A percentile compares a stretch with the other conserved stretches of the same genome.
phyloP scores from a whole-genome alignment of 495 filamentous ascomycete species.

The Aspergillus panamensis region DNA sequence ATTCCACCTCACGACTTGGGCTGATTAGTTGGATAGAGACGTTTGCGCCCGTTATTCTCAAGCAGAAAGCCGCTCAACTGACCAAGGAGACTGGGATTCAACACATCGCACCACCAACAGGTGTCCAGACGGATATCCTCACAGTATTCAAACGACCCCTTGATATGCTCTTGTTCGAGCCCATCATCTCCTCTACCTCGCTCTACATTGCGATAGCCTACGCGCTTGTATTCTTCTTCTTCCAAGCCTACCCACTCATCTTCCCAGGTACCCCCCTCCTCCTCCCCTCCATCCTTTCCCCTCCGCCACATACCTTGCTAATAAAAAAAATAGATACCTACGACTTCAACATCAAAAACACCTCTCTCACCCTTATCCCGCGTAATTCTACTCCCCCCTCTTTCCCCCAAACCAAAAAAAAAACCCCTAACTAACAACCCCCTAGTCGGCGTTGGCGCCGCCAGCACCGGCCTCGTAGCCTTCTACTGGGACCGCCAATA shows the following conservation, averaged over 20 bases:
- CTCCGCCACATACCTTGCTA: background rate
- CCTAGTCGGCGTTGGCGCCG: conserved; percentile 38
- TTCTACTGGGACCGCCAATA: conserved; percentile 55
- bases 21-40: conserved; percentile 47
- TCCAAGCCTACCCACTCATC: conserved; percentile 65
- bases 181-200: conserved; percentile 62
- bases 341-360: conserved; percentile 32
- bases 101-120: background rate
- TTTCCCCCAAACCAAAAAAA: background rate
- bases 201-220: conserved; percentile 68
- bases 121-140: conserved; percentile 3
- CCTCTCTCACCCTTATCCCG: conserved; percentile 44
- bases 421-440: conserved; percentile 16
- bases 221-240: conserved; percentile 70
- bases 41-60: conserved; percentile 59
- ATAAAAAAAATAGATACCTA: conserved; percentile 26
- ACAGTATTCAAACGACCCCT: conserved; percentile 50
- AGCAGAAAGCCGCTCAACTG: conserved; percentile 49
- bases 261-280: conserved; percentile 39
- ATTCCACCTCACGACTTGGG: too few species aligned
- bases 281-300: background rate
- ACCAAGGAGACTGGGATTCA: conserved; percentile 53
- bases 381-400: conserved; percentile 21
- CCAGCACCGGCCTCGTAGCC: conserved; percentile 37
- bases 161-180: conserved; percentile 50